phyloP scores from a whole-genome alignment of 2,329 filamentous ascomycete genomes.

The Aspergillus japonicus region DNA sequence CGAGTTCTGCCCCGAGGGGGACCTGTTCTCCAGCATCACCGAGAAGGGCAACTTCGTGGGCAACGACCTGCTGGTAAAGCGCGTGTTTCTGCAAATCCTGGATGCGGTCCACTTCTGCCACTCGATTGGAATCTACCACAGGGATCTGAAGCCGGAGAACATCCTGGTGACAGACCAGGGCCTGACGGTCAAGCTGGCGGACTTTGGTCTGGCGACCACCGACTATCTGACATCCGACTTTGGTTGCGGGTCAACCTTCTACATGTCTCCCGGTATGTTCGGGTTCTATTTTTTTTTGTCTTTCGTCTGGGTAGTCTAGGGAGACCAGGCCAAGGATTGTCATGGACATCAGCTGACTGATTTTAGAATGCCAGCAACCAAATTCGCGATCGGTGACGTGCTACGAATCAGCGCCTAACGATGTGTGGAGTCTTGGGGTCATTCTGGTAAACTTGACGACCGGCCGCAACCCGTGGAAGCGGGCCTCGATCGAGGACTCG shows the following conservation, averaged over 20 bases:
- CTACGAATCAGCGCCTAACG: conserved; percentile 91
- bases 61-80: conserved; percentile 83
- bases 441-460: conserved; percentile 97
- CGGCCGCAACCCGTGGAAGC: conserved; percentile 98
- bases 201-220: conserved; percentile 92
- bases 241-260: conserved; percentile 96
- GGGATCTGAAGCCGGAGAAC: conserved; percentile 98
- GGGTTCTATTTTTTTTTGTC: too few relatives aligned
- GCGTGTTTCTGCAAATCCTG: conserved; percentile 89
- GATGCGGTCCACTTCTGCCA: conserved; percentile 97
- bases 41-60: conserved; percentile 90
- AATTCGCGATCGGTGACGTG: conserved; percentile 67
- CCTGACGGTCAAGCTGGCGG: conserved; percentile 88
- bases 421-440: conserved; percentile 97
- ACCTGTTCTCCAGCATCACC: conserved; percentile 96
- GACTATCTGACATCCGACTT: conserved; percentile 86
- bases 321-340: conserved; percentile 8
- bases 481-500: conserved; percentile 87
- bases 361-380: conserved; percentile 81
- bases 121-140: conserved; percentile 87
- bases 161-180: conserved; percentile 88
- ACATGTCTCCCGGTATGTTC: conserved; percentile 94
- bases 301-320: conserved; percentile 3
- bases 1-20: conserved; percentile 95
- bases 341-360: conserved; percentile 10